A percentile compares a stretch with the other conserved stretches of the same genome.
Conservation (phyloP, 1,284 basidiomycete species). For the Fomitopsis schrenkii region DNA sequence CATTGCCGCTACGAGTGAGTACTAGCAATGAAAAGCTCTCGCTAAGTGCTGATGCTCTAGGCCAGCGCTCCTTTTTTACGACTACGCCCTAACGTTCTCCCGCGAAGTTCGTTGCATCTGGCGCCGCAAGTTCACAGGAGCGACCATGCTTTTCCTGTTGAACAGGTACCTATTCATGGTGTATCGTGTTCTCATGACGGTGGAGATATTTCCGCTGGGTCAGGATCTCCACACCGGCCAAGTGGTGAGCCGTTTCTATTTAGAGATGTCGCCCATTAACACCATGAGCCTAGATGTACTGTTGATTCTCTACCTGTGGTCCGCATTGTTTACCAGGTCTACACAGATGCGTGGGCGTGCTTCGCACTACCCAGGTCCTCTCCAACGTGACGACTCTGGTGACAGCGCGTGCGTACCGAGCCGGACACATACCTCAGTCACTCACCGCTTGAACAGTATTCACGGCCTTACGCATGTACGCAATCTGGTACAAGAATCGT, state of each 20-base stretch:
- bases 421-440: neutral
- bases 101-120: constrained; percentile 15
- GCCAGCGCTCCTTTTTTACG: constrained; percentile 16
- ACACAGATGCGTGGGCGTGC: constrained; percentile 8
- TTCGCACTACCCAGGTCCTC: constrained; percentile 9
- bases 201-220: constrained; percentile 9
- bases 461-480: constrained; percentile 17
- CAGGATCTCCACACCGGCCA: constrained; percentile 1
- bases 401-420: neutral
- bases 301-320: neutral
- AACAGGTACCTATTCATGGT: constrained; percentile 16
- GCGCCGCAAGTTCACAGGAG: constrained; percentile 13
- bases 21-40: neutral
- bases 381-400: constrained; percentile 2
- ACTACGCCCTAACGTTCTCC: constrained; percentile 14
- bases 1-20: constrained; percentile 8
- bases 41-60: neutral
- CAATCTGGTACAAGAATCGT: constrained; percentile 14
- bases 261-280: neutral
- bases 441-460: constrained; percentile 7
- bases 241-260: neutral
- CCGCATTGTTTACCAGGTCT: neutral
- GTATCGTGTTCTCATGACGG: constrained; percentile 9
- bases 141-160: constrained; percentile 14
- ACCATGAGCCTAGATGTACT: constrained; percentile 5